Base-by-base conservation (phyloP, 768 basidiomycete species). In the Fibroporia radiculosa region DNA sequence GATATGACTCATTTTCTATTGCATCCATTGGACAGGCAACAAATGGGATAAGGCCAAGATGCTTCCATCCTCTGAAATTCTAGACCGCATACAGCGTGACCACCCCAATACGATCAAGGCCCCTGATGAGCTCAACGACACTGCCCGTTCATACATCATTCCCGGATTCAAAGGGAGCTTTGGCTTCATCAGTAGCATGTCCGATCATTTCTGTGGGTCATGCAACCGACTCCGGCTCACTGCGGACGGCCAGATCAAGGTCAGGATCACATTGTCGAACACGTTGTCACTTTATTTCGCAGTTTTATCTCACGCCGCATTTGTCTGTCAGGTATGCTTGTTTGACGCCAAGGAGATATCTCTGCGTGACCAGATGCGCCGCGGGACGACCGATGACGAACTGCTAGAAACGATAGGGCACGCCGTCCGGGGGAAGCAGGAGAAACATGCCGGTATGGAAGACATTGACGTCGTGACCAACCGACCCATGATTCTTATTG, bases 171-270 rank as follows among this genome's bases (percentile, higher is more conserved):
- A 49, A 48, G 90, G 89, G 19, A 77, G 69, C 58, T 74, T 82
- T 61, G 90, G 82, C n/a, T 90, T 93, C 64, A 93, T 93, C 57
- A 88, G 80, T 57, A 89, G 84, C 68, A 91, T 91, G 90, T 92
- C 88, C 14, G 89, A 93, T 62, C 90, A 92, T 63, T 91, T 93
- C 56, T 93, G 90, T 62, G 73, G 77, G 1, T 80, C 82, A 1
- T 93, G 90, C 66, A 91, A 89, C 55, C 74, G 90, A 45, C 68
- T 93, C 40, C 72, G 91, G 32, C 69, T 93, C 36, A 92, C 87
- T n/a, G 84, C 89, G 11, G 90, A 93, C 54, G 90, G 92, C 5
- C 78, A 92, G 58, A 86, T 93, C 53, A 93, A 93, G 74, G 88
- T 77, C 50, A 48, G 58, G 25, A 33, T 33, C 29, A 23, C 18